These are phyloP conservation scores for Botrytis galanthina DNA, from an alignment of 2,329 filamentous ascomycete species.

Conservation along the genomic window DNA sequence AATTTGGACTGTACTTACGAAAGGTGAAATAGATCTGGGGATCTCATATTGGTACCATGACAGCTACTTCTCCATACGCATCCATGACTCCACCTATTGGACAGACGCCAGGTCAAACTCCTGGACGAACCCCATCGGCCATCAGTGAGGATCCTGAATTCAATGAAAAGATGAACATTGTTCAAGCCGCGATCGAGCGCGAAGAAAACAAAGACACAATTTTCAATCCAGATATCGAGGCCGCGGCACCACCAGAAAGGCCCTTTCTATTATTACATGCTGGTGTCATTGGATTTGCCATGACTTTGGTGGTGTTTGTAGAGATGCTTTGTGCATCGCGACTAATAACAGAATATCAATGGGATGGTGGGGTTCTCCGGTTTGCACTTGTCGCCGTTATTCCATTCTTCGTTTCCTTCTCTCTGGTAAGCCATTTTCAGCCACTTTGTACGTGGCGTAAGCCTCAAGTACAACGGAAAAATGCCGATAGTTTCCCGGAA, in stretches of 20 bases:
- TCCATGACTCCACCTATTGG: constrained; percentile 21
- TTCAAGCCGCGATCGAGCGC: constrained; percentile 27
- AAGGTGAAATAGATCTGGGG: constrained; percentile 27
- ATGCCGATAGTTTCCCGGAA: neutral
- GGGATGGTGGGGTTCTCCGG: constrained; percentile 25
- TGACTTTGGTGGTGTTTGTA: constrained; percentile 27
- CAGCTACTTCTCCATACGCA: constrained; percentile 21
- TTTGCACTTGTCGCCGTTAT: constrained; percentile 26
- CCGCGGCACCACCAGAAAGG: constrained; percentile 22
- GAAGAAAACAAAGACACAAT: constrained; percentile 27
- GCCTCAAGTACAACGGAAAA: neutral
- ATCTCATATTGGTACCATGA: constrained; percentile 27
- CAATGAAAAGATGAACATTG: constrained; percentile 25
- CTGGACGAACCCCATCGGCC: constrained; percentile 15
- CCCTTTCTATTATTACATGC: constrained; percentile 28
- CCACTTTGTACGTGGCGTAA: constrained; percentile 6
- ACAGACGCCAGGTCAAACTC: constrained; percentile 17
- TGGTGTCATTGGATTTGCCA: constrained; percentile 25
- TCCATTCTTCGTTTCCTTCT: constrained; percentile 33
- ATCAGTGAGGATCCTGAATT: constrained; percentile 22
- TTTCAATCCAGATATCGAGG: constrained; percentile 26
- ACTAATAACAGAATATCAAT: constrained; percentile 28
- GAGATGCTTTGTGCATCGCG: constrained; percentile 28
- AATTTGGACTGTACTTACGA: neutral
- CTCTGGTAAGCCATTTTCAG: constrained; percentile 30